Conservation (phyloP, 2,329 filamentous ascomycete species). For the Didymosphaeria variabile region DNA sequence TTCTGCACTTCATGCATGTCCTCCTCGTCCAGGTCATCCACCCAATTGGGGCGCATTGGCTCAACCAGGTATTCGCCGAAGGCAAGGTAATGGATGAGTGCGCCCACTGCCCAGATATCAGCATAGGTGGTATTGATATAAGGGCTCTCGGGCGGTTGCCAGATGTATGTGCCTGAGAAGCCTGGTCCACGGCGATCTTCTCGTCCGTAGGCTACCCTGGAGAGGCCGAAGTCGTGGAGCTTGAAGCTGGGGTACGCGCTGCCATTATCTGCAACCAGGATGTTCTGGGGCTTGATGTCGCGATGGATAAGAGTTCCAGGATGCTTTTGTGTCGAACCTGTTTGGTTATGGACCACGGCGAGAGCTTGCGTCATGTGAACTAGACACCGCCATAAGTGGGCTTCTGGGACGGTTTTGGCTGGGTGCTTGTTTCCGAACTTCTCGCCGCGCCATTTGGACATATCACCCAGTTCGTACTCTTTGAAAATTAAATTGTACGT, state of each 20-base stretch:
- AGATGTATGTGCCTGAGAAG: constrained; percentile 31
- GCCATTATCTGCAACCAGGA: constrained; percentile 34
- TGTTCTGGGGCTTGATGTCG: constrained; percentile 44
- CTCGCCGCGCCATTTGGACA: constrained; percentile 28
- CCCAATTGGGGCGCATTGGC: neutral
- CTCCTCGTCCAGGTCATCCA: neutral
- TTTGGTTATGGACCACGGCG: constrained; percentile 34
- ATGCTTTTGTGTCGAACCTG: constrained; percentile 18
- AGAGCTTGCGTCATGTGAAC: constrained; percentile 40
- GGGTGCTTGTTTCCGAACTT: constrained; percentile 25
- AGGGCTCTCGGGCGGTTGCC: constrained; percentile 44
- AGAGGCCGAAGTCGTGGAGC: constrained; percentile 35
- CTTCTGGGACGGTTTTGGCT: constrained; percentile 34
- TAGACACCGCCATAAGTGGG: constrained; percentile 39
- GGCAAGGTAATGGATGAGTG: constrained; percentile 42
- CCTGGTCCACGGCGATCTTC: neutral
- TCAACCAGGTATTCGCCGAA: constrained; percentile 28
- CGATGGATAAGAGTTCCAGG: constrained; percentile 24
- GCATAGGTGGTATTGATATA: constrained; percentile 35
- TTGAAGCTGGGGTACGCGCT: constrained; percentile 38
- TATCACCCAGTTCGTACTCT: constrained; percentile 33
- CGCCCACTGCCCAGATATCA: constrained; percentile 45
- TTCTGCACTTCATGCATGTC: constrained; percentile 10
- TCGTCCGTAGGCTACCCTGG: constrained; percentile 1
- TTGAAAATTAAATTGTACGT: constrained; percentile 25